Conservation (phyloP, 495 filamentous ascomycete genomes). For the Hypomontagnella submonticulosa region DNA sequence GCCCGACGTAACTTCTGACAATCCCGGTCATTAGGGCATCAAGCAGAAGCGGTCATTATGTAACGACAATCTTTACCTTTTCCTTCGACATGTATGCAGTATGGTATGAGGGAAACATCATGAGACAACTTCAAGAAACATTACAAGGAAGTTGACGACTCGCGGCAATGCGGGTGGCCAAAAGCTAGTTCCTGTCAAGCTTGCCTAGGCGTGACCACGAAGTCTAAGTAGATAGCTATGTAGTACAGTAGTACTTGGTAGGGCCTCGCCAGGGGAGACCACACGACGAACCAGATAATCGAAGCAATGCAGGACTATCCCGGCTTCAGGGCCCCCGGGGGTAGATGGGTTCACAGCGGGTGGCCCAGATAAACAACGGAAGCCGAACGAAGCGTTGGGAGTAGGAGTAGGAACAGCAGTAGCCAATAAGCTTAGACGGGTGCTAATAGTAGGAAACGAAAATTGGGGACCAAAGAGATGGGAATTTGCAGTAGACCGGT, state of each 20-base stretch:
- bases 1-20: conserved; percentile 50
- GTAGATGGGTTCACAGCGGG: conserved; percentile 42
- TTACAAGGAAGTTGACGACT: conserved; percentile 46
- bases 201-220: conserved; percentile 38
- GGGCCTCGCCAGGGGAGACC: conserved; percentile 37
- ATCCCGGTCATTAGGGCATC: conserved; percentile 50
- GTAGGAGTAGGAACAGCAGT: conserved; percentile 24
- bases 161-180: conserved; percentile 45
- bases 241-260: conserved; percentile 39
- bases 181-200: conserved; percentile 46
- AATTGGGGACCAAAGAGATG: conserved; percentile 42
- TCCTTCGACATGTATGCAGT: conserved; percentile 49
- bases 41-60: conserved; percentile 48
- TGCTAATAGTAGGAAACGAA: conserved; percentile 43
- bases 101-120: conserved; percentile 49
- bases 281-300: conserved; percentile 41
- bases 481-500: conserved; percentile 44
- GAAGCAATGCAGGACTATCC: conserved; percentile 43
- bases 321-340: conserved; percentile 36
- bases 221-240: conserved; percentile 38
- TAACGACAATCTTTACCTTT: conserved; percentile 53
- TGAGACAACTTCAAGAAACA: conserved; percentile 50
- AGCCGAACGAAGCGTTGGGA: conserved; percentile 45
- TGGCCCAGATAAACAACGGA: conserved; percentile 42
- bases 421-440: conserved; percentile 41